Conservation (phyloP, 2,329 filamentous ascomycete species). For the Byssothecium circinans region DNA sequence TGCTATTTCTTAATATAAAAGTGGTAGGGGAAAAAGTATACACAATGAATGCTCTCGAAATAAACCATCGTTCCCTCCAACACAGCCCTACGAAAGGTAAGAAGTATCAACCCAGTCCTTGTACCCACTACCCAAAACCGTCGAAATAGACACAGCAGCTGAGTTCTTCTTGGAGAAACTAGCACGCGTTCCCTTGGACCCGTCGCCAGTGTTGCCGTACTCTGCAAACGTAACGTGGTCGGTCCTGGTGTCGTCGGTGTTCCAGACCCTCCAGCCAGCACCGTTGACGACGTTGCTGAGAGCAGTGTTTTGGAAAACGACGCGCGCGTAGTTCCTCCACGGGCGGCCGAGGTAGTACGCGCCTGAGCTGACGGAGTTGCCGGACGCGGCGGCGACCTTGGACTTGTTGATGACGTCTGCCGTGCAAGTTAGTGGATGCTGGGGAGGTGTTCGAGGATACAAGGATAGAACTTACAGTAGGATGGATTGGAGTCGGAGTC, state of each 20-base stretch:
- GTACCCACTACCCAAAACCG: slow-evolving; percentile 48
- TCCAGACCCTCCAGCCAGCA: slow-evolving; percentile 63
- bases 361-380: slow-evolving; percentile 43
- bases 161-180: slow-evolving; percentile 49
- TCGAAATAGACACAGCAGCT: slow-evolving; percentile 47
- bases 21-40: neutral
- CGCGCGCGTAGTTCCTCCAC: slow-evolving; percentile 55
- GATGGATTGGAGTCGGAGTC: slow-evolving; percentile 39
- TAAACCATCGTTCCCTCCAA: neutral
- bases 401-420: slow-evolving; percentile 58
- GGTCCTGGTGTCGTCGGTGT: slow-evolving; percentile 51
- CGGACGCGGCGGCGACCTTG: slow-evolving; percentile 47
- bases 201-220: slow-evolving; percentile 61
- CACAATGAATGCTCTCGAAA: neutral
- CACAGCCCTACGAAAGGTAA: slow-evolving; percentile 20
- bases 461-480: slow-evolving; percentile 38
- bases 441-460: neutral
- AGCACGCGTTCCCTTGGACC: slow-evolving; percentile 57
- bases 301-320: slow-evolving; percentile 55
- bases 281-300: slow-evolving; percentile 61
- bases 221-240: slow-evolving; percentile 59
- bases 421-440: neutral
- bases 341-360: slow-evolving; percentile 57
- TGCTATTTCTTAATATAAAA: neutral
- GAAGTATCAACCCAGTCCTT: slow-evolving; percentile 33